Evolutionary conservation across 1,139 yeast genomes (phyloP).

Genomic region (Debaryomycetaceae sp.): DNA sequence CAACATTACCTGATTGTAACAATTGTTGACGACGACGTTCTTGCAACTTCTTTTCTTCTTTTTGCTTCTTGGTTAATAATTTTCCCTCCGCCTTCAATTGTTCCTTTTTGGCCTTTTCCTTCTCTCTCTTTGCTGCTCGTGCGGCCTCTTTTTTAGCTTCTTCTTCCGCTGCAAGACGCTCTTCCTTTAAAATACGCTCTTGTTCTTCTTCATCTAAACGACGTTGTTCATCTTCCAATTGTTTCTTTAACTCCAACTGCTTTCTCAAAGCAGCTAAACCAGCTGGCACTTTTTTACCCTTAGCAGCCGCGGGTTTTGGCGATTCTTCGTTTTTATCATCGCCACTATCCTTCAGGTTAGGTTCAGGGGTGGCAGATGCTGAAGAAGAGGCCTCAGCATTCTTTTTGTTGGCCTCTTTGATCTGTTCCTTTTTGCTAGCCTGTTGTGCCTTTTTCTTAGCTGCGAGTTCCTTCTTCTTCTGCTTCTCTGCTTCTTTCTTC

Average conservation of each 20-base stretch:
- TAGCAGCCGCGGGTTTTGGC: constrained; percentile 35
- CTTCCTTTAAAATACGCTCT: constrained; percentile 59
- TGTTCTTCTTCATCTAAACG: constrained; percentile 71
- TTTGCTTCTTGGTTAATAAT: constrained; percentile 85
- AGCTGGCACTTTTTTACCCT: constrained; percentile 70
- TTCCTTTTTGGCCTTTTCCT: constrained; percentile 74
- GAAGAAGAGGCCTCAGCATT: constrained; percentile 49
- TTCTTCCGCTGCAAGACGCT: constrained; percentile 57
- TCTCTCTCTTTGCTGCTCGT: constrained; percentile 72
- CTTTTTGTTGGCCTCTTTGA: constrained; percentile 59
- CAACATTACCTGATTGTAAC: constrained; percentile 68
- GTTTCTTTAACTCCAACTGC: constrained; percentile 85
- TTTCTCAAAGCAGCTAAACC: constrained; percentile 78
- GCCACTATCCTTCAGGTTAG: constrained; percentile 23
- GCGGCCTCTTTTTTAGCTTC: constrained; percentile 69
- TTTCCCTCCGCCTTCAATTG: constrained; percentile 92
- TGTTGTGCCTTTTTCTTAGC: constrained; percentile 71
- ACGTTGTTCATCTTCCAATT: constrained; percentile 69
- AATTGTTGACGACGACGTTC: constrained; percentile 90
- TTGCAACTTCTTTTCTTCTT: constrained; percentile 81
- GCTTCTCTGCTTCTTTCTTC: constrained; percentile 96
- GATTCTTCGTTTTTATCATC: constrained; percentile 22
- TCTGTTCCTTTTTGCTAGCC: constrained; percentile 63
- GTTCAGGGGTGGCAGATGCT: constrained; percentile 31
- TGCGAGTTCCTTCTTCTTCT: constrained; percentile 87